Evolutionary conservation across 345 rosid genomes (phyloP).

Genomic region (Lepidium africanum): DNA sequence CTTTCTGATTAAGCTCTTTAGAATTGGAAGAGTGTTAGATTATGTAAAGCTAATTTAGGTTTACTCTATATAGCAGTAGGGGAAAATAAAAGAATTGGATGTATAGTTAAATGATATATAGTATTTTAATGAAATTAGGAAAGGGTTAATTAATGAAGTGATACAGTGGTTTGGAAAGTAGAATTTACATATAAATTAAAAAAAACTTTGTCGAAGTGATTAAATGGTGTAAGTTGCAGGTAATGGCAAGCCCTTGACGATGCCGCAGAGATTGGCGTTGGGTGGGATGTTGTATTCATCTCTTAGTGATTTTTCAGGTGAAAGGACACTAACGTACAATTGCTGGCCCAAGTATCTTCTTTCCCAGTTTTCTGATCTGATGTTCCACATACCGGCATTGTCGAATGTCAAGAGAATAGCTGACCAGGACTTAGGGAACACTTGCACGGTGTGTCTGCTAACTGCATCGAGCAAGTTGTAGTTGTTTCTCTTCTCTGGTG

Average conservation of each 20-base stretch:
- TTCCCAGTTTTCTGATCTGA: constrained; percentile 67
- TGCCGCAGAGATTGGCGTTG: constrained; percentile 49
- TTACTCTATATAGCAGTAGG: too few species aligned
- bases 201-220: constrained; percentile 27
- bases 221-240: constrained; percentile 55
- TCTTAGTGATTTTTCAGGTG: constrained; percentile 63
- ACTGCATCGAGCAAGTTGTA: constrained; percentile 81
- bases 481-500: constrained; percentile 61
- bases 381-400: constrained; percentile 94
- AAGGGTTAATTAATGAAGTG: constrained; percentile 24
- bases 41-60: too few species aligned
- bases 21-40: too few species aligned
- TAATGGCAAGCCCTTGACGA: constrained; percentile 45
- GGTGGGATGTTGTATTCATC: constrained; percentile 84
- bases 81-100: neutral
- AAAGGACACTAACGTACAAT: constrained; percentile 51
- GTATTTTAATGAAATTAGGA: constrained; percentile 17
- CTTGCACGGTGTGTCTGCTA: constrained; percentile 84
- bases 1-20: too few species aligned
- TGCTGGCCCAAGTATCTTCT: constrained; percentile 71
- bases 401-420: constrained; percentile 79
- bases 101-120: neutral
- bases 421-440: constrained; percentile 81
- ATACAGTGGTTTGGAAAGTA: constrained; percentile 22
- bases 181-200: constrained; percentile 15